A percentile compares a stretch with the other conserved stretches of the same genome.
phyloP scores from a whole-genome alignment of 2,329 filamentous ascomycete species.

The Neofusicoccum kwambonambiense region DNA sequence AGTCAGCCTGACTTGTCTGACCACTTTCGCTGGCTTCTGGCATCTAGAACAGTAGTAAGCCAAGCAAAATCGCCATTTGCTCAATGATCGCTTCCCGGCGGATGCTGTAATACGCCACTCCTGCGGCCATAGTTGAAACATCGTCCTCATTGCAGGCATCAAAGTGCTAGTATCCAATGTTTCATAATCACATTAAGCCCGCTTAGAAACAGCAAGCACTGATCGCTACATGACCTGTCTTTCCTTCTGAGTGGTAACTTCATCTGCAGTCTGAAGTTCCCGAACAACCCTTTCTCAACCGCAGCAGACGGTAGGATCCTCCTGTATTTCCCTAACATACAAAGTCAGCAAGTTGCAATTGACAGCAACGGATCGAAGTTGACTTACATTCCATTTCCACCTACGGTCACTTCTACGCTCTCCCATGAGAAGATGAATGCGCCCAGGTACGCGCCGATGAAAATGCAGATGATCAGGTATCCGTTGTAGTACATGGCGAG shows the following conservation, averaged over 20 bases:
- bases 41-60: neutral
- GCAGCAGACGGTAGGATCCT: conserved; percentile 14
- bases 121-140: too few species aligned
- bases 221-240: neutral
- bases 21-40: too few species aligned
- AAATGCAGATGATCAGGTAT: conserved; percentile 78
- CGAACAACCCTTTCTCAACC: neutral
- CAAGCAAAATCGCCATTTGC: neutral
- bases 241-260: neutral
- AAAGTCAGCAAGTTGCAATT: neutral
- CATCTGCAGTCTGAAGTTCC: neutral
- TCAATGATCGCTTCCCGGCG: neutral
- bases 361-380: neutral
- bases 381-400: neutral
- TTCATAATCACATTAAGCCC: neutral
- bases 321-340: neutral
- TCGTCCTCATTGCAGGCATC: neutral
- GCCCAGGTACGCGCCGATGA: conserved; percentile 73
- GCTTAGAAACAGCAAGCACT: neutral
- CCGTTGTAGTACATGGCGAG: conserved; percentile 64
- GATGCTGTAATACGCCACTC: neutral
- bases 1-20: too few species aligned
- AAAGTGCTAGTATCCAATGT: neutral
- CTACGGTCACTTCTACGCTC: conserved; percentile 9
- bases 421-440: conserved; percentile 75